Evolutionary conservation across 345 rosid species (phyloP).

Genomic region (Iberis pinnata): DNA sequence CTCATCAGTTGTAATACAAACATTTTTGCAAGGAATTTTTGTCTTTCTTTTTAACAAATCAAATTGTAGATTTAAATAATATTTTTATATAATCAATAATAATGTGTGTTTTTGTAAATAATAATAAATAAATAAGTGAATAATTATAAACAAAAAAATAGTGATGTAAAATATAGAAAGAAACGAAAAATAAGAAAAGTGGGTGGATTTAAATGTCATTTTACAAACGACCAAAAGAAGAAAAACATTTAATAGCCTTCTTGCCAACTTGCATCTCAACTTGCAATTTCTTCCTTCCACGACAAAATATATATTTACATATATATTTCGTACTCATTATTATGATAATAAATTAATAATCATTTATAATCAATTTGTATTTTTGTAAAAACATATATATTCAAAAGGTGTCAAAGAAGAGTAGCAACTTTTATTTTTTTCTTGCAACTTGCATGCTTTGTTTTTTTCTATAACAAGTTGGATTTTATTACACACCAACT

Average conservation of each 20-base stretch:
- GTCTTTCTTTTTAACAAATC: too few species aligned
- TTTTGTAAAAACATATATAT: constrained; percentile 8
- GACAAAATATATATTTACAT: constrained; percentile 26
- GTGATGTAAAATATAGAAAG: neutral
- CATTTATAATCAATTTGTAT: constrained; percentile 21
- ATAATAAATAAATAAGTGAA: neutral
- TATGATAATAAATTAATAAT: constrained; percentile 14
- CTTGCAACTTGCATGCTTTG: constrained; percentile 31
- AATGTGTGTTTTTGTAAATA: neutral
- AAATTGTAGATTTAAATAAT: too few species aligned
- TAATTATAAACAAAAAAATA: neutral
- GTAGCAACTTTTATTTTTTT: constrained; percentile 16
- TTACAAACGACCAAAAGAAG: constrained; percentile 25
- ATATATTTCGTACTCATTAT: constrained; percentile 22
- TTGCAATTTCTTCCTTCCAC: constrained; percentile 36
- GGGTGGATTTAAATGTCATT: constrained; percentile 27
- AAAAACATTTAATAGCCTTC: constrained; percentile 32
- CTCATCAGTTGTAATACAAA: too few species aligned
- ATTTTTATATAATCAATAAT: too few species aligned
- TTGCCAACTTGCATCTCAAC: constrained; percentile 48
- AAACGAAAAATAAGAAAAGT: constrained; percentile 5
- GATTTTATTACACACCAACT: constrained; percentile 33
- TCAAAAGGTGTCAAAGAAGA: constrained; percentile 19
- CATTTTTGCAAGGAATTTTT: too few species aligned
- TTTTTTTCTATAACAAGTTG: constrained; percentile 36